Conservation (phyloP, 768 basidiomycete genomes). For the Tricholoma flavovirens region DNA sequence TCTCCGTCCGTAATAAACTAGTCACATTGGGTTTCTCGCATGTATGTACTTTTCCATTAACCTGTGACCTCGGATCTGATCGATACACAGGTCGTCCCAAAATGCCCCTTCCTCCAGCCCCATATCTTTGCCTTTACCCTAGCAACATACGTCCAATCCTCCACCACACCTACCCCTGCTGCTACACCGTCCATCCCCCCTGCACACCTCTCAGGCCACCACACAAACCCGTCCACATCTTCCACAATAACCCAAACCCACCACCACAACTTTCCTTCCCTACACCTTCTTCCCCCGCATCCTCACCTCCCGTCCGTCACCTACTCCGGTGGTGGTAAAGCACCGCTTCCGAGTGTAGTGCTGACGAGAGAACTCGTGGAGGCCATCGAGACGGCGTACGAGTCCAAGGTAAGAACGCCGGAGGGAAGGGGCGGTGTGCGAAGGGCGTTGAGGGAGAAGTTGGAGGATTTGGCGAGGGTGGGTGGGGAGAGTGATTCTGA, state of each 20-base stretch:
- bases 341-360: slow-evolving; percentile 16
- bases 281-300: slow-evolving; percentile 6
- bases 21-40: slow-evolving; percentile 45
- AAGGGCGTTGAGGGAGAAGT: slow-evolving; percentile 48
- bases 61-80: slow-evolving; percentile 2
- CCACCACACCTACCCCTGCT: background rate
- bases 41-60: slow-evolving; percentile 18
- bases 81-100: slow-evolving; percentile 39
- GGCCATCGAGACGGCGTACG: slow-evolving; percentile 42
- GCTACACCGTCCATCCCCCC: slow-evolving; percentile 12
- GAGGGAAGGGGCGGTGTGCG: slow-evolving; percentile 60
- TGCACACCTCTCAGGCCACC: slow-evolving; percentile 7
- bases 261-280: background rate
- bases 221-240: slow-evolving; percentile 6
- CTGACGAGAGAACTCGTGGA: slow-evolving; percentile 44
- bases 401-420: slow-evolving; percentile 36
- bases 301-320: slow-evolving; percentile 6
- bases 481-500: slow-evolving; percentile 4
- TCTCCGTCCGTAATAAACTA: slow-evolving; percentile 66
- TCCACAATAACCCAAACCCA: slow-evolving; percentile 11
- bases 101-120: slow-evolving; percentile 77
- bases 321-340: slow-evolving; percentile 6
- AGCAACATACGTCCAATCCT: slow-evolving; percentile 26
- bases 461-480: slow-evolving; percentile 44
- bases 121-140: slow-evolving; percentile 49